Evolutionary conservation across 176 grass and related monocot species (phyloP), one percentile per base, ranked within the genome.

Genomic region (Carex cristatella): DNA sequence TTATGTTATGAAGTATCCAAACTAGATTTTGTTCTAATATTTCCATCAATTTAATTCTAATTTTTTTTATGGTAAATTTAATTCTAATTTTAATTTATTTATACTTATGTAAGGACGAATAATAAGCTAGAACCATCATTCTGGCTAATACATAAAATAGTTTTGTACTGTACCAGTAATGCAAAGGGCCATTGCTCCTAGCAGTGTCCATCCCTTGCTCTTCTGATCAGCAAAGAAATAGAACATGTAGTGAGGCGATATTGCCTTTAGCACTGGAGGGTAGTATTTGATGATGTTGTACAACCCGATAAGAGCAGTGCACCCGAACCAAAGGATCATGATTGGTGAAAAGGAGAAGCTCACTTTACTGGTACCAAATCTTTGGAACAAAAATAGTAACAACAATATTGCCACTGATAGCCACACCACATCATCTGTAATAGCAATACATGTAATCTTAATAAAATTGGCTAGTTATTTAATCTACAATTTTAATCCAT

Each of bases 271-370:
- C 59, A 93, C 81, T 57, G 86, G 16, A 57, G 94, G 94, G 61
- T 93, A 93, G 48, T 86, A 85, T 85, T 86, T 93, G 87, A 93
- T 69, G 18, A 96, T 93, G 56, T 93, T 96, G 79, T 93, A 93
- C 31, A 93, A 7, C 62, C 94, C 94, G 42, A 91, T 93, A 19
- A 15, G 18, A 72, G 91, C 81, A 56, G 85, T 85, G 5, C 65
- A 85, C 1, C 12, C 18, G 23, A 96, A 93, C 94, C 94, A 96
- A 37, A 91, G 16, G 0, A 93, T 71, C 91, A 96, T 96, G 80
- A 96, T 88, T 11, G 94, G 94, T 15, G 94, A 96, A 79, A 96
- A 95, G 2, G 87, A 84, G 68, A 91, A 88, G 86, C 94, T 89
- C 23, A 96, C 91, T 93, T 93, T 96, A 81, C 87, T 87, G 35